These are phyloP conservation scores for Linaria vulgaris DNA, from an alignment of 257 asterid genomes.

Conservation along the genomic window DNA sequence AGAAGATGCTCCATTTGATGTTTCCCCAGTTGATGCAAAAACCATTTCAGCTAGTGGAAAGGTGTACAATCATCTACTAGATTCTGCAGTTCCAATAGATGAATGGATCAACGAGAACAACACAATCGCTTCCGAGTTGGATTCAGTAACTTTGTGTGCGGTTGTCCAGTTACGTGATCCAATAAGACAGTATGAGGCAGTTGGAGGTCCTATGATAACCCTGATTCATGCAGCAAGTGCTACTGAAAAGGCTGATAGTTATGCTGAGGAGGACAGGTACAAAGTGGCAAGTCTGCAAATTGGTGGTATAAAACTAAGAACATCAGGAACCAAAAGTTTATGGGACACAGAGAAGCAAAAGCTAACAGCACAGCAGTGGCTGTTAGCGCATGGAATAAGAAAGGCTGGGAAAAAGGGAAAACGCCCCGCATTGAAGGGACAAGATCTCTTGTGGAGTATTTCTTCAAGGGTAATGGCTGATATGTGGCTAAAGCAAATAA, in stretches of 20 bases:
- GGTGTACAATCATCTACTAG: constrained; percentile 31
- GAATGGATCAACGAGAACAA: constrained; percentile 44
- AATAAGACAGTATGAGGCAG: constrained; percentile 77
- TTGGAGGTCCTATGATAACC: constrained; percentile 84
- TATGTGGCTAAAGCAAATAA: constrained; percentile 93
- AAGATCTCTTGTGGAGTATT: constrained; percentile 72
- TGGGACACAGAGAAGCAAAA: constrained; percentile 86
- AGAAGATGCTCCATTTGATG: constrained; percentile 80
- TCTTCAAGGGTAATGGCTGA: constrained; percentile 84
- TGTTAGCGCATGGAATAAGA: constrained; percentile 68
- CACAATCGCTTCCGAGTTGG: constrained; percentile 15
- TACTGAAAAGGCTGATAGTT: constrained; percentile 7
- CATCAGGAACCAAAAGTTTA: constrained; percentile 29
- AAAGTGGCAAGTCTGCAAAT: constrained; percentile 59
- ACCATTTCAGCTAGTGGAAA: constrained; percentile 29
- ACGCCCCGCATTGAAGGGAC: constrained; percentile 39
- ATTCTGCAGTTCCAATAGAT: constrained; percentile 62
- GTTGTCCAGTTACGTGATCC: constrained; percentile 82
- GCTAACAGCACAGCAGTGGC: constrained; percentile 87
- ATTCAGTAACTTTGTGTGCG: constrained; percentile 37
- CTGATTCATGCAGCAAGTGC: constrained; percentile 45
- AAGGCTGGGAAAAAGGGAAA: constrained; percentile 62
- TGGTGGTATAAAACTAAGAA: constrained; percentile 63
- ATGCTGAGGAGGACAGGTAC: constrained; percentile 52
- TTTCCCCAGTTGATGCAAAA: constrained; percentile 53